Percentiles rank a stretch among this genome's conserved stretches.
phyloP scores from a whole-genome alignment of 164 flowering plant species.

The Magnolia sinica region DNA sequence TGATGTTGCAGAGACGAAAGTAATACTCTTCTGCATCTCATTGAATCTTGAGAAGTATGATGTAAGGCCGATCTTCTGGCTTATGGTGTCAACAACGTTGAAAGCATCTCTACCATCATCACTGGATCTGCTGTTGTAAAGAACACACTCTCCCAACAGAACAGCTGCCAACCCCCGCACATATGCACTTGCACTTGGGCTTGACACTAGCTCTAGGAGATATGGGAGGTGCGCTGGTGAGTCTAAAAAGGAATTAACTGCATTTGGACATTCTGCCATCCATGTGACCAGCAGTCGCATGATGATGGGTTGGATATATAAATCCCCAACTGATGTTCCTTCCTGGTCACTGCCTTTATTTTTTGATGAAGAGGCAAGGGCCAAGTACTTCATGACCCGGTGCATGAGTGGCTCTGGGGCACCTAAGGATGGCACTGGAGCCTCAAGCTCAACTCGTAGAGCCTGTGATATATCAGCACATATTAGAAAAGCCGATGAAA shows the following conservation, averaged over 20 bases:
- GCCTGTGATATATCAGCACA: constrained; percentile 44
- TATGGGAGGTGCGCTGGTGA: constrained; percentile 81
- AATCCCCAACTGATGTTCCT: constrained; percentile 27
- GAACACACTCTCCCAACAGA: constrained; percentile 85
- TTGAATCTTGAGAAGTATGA: constrained; percentile 75
- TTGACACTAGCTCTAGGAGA: constrained; percentile 78
- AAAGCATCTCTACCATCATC: constrained; percentile 61
- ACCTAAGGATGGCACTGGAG: constrained; percentile 56
- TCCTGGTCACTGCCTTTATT: constrained; percentile 39
- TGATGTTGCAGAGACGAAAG: constrained; percentile 48
- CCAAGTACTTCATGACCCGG: constrained; percentile 73
- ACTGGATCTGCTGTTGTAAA: constrained; percentile 47
- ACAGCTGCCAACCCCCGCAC: constrained; percentile 75
- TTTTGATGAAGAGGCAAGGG: constrained; percentile 69
- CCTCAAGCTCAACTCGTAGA: constrained; percentile 62
- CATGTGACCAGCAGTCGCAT: constrained; percentile 77
- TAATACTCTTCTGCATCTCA: constrained; percentile 70
- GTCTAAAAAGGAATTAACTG: constrained; percentile 77
- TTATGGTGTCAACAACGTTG: constrained; percentile 72
- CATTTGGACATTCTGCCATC: constrained; percentile 79
- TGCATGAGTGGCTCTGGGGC: constrained; percentile 81
- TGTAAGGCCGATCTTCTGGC: constrained; percentile 84
- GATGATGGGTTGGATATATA: constrained; percentile 63
- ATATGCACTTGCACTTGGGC: constrained; percentile 48
- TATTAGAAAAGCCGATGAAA: background rate